Base-by-base conservation (phyloP, 23 red algal species). In the Agarophyton chilense region DNA sequence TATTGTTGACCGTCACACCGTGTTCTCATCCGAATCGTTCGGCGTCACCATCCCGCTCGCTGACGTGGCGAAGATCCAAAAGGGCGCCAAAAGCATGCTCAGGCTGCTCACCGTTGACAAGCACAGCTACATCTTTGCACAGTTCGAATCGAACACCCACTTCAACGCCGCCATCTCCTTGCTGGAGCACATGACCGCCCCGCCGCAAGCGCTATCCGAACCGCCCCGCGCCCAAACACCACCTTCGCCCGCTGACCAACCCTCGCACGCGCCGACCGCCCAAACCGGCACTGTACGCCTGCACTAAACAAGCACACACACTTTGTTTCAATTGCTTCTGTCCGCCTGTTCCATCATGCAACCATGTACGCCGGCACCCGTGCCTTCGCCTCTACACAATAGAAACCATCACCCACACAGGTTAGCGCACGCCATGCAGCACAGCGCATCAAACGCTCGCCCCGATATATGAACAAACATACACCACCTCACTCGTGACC, bases 131-230 rank as follows among this genome's bases (percentile, higher is more conserved):
- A 90, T 90, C 54, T 90, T 90, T 56, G 86, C 73, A 3, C 67
- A 90, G 34, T 90, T 90, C 51, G 72, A 90, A n/a, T 90, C 86
- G 38, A 74, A 90, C 26, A 73, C 86, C 2, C 72, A 90, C 45
- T 90, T 68, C 62, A 51, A 38, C 31, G 73, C 52, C 28, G 86
- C 86, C 41, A 49, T 90, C 19, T 79, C 67, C 40, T 58, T 90
- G 56, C 73, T 90, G 5, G 86, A 90, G 39, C 86, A 90, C 58
- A 79, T 90, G 72, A 55, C 57, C 4, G 64, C 46, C 33, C 26
- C 83, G 31, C n/a, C 83, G 25, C 80, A 18, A 39, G 6, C 73
- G 73, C 44, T 8, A 55, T 21, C 52, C 17, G 5, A 21, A 17
- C 22, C 52, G 52, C 52, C 52, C 22, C 17, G 52, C 45, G n/a